Conservation (phyloP, 176 grass and related monocot genomes). For the Puya raimondii region DNA sequence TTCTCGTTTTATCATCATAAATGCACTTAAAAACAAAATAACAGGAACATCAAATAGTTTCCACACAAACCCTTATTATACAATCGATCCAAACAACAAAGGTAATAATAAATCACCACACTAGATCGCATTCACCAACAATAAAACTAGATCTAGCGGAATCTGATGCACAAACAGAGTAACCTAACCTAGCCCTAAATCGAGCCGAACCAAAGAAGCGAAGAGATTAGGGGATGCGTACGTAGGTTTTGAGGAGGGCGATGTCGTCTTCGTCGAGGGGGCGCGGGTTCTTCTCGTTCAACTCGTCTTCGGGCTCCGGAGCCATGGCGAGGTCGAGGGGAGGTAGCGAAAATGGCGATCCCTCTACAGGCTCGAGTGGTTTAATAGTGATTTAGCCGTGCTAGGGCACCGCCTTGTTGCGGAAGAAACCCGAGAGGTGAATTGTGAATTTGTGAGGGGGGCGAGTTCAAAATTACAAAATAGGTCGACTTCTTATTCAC, state of each 20-base stretch:
- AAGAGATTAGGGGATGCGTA: constrained; percentile 19
- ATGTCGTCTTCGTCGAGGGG: constrained; percentile 86
- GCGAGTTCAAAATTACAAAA: too few species aligned
- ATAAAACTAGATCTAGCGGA: neutral
- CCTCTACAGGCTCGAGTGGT: too few species aligned
- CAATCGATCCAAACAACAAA: neutral
- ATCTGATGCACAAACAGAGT: neutral
- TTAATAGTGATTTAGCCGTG: too few species aligned
- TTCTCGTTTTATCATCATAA: constrained; percentile 11
- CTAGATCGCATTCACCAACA: constrained; percentile 3
- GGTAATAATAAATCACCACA: neutral
- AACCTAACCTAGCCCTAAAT: neutral
- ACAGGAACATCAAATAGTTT: neutral
- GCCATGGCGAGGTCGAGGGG: constrained; percentile 32
- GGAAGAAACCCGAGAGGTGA: too few species aligned
- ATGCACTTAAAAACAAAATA: neutral
- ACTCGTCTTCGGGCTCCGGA: constrained; percentile 56
- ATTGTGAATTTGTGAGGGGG: too few species aligned
- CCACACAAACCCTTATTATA: neutral
- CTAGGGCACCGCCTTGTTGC: too few species aligned
- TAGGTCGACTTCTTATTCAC: too few species aligned
- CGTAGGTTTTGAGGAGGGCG: constrained; percentile 79
- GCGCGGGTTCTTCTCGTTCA: constrained; percentile 61
- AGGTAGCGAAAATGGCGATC: neutral
- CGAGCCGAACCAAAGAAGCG: neutral